Percentiles rank a stretch among this genome's conserved stretches.
These are phyloP conservation scores for Talaromyces sp. DNA, from an alignment of 2,329 filamentous ascomycete species.

Conservation along the genomic window DNA sequence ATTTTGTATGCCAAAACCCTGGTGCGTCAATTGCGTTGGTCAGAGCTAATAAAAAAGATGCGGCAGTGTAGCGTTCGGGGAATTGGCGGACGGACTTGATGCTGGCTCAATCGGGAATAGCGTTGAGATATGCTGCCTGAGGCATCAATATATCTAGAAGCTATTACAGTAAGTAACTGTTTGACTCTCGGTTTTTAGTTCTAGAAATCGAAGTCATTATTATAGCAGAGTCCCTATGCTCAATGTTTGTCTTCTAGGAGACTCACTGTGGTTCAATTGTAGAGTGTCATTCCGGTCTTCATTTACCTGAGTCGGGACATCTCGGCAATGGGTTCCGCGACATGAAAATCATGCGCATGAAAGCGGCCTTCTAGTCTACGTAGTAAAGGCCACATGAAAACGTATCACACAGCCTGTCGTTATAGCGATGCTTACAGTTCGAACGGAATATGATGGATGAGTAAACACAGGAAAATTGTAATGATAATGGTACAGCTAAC, in stretches of 20 bases:
- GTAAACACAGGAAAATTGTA: constrained; percentile 9
- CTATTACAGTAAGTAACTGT: background rate
- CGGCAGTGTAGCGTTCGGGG: constrained; percentile 8
- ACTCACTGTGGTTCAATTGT: background rate
- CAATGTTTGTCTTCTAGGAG: background rate
- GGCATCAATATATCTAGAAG: background rate
- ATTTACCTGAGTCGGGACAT: constrained; percentile 6
- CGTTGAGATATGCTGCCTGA: background rate
- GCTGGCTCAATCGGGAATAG: constrained; percentile 1
- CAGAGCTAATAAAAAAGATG: constrained; percentile 1
- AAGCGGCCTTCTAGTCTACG: background rate
- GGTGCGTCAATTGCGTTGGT: constrained; percentile 17
- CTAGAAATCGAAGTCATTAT: no score
- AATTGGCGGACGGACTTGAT: constrained; percentile 20
- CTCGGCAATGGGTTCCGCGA: background rate
- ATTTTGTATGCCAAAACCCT: constrained; percentile 46
- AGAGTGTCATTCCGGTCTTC: background rate
- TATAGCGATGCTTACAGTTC: background rate
- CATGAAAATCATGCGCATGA: background rate
- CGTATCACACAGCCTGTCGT: background rate
- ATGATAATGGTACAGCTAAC: constrained; percentile 34
- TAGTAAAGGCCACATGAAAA: background rate
- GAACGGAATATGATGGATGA: background rate
- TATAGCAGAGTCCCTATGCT: background rate
- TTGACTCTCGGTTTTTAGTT: background rate